Evolutionary conservation across 2,329 filamentous ascomycete genomes (phyloP).

Genomic region (Ophiostoma perfectum): DNA sequence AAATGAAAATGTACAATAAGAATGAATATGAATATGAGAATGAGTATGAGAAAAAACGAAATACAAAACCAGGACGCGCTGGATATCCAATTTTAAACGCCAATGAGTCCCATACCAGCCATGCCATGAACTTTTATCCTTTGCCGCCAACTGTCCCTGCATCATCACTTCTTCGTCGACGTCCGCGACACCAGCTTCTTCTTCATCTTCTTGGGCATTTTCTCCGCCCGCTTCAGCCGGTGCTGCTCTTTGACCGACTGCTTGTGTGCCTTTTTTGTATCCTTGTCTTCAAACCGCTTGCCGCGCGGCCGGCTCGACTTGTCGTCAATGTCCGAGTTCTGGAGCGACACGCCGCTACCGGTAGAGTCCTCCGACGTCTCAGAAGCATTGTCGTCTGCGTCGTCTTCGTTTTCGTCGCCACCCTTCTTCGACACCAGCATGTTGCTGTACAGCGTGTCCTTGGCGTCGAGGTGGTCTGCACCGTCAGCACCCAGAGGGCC

Average conservation of each 20-base stretch:
- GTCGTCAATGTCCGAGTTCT: constrained; percentile 31
- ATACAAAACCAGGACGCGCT: not conserved
- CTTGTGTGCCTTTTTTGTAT: constrained; percentile 83
- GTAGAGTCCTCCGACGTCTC: constrained; percentile 19
- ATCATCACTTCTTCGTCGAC: constrained; percentile 31
- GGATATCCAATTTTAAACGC: constrained; percentile 10
- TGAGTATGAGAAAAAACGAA: not conserved
- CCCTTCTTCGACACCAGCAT: constrained; percentile 65
- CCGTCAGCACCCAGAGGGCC: constrained; percentile 48
- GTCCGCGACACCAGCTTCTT: constrained; percentile 70
- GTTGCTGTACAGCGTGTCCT: constrained; percentile 61
- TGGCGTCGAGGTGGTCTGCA: constrained; percentile 58
- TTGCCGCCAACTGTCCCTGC: not conserved
- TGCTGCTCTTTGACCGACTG: constrained; percentile 90
- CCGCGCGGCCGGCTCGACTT: constrained; percentile 55
- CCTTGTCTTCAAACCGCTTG: constrained; percentile 85
- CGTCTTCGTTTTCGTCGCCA: constrained; percentile 29
- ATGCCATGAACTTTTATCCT: constrained; percentile 20
- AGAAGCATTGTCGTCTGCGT: constrained; percentile 22
- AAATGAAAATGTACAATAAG: no score
- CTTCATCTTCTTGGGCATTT: constrained; percentile 95
- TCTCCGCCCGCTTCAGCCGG: constrained; percentile 84
- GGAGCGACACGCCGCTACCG: constrained; percentile 6
- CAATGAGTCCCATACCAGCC: constrained; percentile 20
- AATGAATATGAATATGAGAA: not conserved